These are phyloP conservation scores for Wickerhamiella azyma DNA, from an alignment of 805 yeast genomes.

Conservation along the genomic window DNA sequence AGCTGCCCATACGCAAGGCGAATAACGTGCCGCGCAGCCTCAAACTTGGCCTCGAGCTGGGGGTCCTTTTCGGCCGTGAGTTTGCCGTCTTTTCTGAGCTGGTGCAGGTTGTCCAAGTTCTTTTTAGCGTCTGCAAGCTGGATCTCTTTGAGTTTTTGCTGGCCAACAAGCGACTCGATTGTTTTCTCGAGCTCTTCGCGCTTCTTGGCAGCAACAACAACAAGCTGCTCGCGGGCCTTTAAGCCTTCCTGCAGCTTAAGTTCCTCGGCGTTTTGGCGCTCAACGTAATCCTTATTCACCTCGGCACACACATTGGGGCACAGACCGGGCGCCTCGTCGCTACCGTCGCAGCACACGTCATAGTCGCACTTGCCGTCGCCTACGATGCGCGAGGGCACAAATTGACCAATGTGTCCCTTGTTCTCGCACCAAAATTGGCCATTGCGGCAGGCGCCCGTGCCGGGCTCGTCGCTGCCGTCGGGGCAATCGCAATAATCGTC, in stretches of 20 bases:
- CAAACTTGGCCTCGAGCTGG: slow-evolving; percentile 11
- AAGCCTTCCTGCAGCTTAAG: slow-evolving; percentile 26
- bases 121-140: slow-evolving; percentile 21
- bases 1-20: slow-evolving; percentile 1
- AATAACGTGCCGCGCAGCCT: slow-evolving; percentile 8
- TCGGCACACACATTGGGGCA: slow-evolving; percentile 48
- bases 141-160: slow-evolving; percentile 1
- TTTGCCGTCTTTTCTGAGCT: not conserved
- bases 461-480: slow-evolving; percentile 96
- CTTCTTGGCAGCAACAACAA: slow-evolving; percentile 18
- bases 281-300: slow-evolving; percentile 31
- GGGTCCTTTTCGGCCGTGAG: slow-evolving; percentile 13
- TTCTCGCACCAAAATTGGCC: slow-evolving; percentile 64
- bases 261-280: slow-evolving; percentile 15
- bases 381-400: slow-evolving; percentile 52
- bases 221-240: slow-evolving; percentile 24
- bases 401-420: slow-evolving; percentile 49
- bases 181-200: not conserved
- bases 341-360: slow-evolving; percentile 83
- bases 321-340: slow-evolving; percentile 49
- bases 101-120: slow-evolving; percentile 6
- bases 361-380: slow-evolving; percentile 91
- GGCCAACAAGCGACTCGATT: slow-evolving; percentile 4
- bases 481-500: slow-evolving; percentile 95
- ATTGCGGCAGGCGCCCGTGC: slow-evolving; percentile 66